phyloP scores from a whole-genome alignment of 2,329 filamentous ascomycete species.

The Pseudopyrenochaeta lycopersici region DNA sequence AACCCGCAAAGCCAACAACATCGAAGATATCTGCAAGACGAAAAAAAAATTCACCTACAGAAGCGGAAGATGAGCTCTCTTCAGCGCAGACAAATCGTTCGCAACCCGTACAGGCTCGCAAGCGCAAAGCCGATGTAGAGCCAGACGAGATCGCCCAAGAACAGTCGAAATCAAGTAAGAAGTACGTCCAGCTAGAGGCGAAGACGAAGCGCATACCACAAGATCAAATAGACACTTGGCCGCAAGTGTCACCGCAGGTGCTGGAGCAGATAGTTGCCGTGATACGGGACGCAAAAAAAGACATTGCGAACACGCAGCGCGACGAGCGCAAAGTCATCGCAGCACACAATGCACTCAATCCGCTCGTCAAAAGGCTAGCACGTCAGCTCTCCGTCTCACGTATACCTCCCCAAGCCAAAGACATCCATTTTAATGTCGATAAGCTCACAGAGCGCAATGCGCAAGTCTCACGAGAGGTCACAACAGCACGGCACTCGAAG shows the following conservation, averaged over 20 bases:
- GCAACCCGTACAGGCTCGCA: slow-evolving; percentile 19
- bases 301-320: slow-evolving; percentile 67
- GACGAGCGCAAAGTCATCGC: slow-evolving; percentile 58
- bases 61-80: slow-evolving; percentile 22
- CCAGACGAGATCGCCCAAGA: slow-evolving; percentile 30
- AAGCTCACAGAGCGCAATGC: slow-evolving; percentile 67
- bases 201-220: slow-evolving; percentile 48
- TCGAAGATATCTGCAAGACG: slow-evolving; percentile 15
- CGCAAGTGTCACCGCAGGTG: slow-evolving; percentile 63
- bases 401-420: slow-evolving; percentile 68
- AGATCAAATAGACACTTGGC: slow-evolving; percentile 57
- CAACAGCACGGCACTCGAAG: slow-evolving; percentile 69
- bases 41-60: slow-evolving; percentile 19
- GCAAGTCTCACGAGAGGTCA: slow-evolving; percentile 59
- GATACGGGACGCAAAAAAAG: slow-evolving; percentile 67
- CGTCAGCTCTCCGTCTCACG: slow-evolving; percentile 68
- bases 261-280: slow-evolving; percentile 65
- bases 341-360: slow-evolving; percentile 65
- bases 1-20: slow-evolving; percentile 16
- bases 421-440: slow-evolving; percentile 70
- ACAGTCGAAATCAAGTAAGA: slow-evolving; percentile 24
- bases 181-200: slow-evolving; percentile 45
- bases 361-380: slow-evolving; percentile 64
- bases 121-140: slow-evolving; percentile 27
- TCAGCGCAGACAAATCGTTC: background rate